phyloP scores from a whole-genome alignment of 148 eudicot genomes.

The Agrostemma githago region DNA sequence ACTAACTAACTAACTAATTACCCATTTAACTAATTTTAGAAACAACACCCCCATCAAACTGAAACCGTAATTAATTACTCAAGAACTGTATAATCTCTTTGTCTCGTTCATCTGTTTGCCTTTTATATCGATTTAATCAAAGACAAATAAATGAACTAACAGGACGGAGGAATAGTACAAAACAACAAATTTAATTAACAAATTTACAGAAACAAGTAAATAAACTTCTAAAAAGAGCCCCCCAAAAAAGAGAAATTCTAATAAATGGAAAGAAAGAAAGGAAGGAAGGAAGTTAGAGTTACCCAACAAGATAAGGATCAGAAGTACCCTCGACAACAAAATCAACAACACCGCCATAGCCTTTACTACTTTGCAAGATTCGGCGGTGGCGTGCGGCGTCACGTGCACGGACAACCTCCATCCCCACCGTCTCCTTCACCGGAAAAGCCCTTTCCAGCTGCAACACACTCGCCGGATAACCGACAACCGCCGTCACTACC shows the following conservation, averaged over 20 bases:
- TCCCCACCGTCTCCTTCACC: slow-evolving; percentile 46
- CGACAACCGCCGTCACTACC: slow-evolving; percentile 27
- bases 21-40: background rate
- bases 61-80: too few species aligned
- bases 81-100: too few species aligned
- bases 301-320: slow-evolving; percentile 80
- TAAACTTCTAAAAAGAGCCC: background rate
- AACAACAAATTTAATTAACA: too few species aligned
- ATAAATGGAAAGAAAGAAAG: background rate
- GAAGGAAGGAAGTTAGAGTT: slow-evolving; percentile 26
- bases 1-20: too few species aligned
- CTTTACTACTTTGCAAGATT: slow-evolving; percentile 38
- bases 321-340: slow-evolving; percentile 62
- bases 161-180: too few species aligned
- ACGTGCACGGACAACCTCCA: slow-evolving; percentile 48
- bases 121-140: too few species aligned
- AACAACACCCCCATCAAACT: too few species aligned
- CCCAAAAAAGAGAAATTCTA: background rate
- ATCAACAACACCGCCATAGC: slow-evolving; percentile 63
- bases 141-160: too few species aligned
- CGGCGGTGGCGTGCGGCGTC: slow-evolving; percentile 67
- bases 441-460: slow-evolving; percentile 65
- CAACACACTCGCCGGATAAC: slow-evolving; percentile 39
- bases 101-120: too few species aligned
- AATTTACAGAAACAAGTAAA: background rate